Base-by-base conservation (phyloP, 192 early-diverging fungal genomes). In the Umbelopsis ramanniana region DNA sequence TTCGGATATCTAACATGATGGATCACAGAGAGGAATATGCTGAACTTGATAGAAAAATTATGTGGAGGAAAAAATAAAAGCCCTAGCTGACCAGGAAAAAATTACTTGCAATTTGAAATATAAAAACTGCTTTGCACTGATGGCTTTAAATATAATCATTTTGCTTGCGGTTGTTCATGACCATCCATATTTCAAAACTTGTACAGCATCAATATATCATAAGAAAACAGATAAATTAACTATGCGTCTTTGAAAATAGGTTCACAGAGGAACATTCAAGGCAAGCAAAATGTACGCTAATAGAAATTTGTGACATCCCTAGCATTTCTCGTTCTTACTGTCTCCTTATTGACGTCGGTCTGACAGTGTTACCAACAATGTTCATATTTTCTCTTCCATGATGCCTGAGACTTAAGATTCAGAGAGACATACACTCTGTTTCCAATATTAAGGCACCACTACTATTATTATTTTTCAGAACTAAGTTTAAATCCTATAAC, bases 201-300 rank as follows among this genome's bases (percentile, higher is more conserved):
- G 57, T 11, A 35, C 40, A 63, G 4, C 57, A 63, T 63, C 57
- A 63, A 63, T 63, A 38, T 63, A 63, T 63, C 57, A 37, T 11
- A 63, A 33, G 33, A 63, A 63, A 63, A 63, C 57, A 63, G 57
- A 63, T 63, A 63, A 63, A 63, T 63, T 63, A 63, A 63, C 57
- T 63, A 63, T 63, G 57, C 6, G n/a, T 17, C 26, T 19, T 29
- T 11, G 33, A 33, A 26, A 12, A 43, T 11, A 43, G 40, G 40
- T 43, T 43, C 11, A 43, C 40, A 43, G 40, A 11, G 40, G 40
- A 43, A 43, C 40, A 12, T 12, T 43, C 40, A 12, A 43, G 6
- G 40, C 40, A 12, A 29, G 29, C 29, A 5, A 43, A 43, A 43
- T 43, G 40, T 12, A 12, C 11, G 11, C 40, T 43, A 43, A 43